These are phyloP conservation scores for Mikania micrantha DNA, from an alignment of 129 eudicot species.

Conservation along the genomic window DNA sequence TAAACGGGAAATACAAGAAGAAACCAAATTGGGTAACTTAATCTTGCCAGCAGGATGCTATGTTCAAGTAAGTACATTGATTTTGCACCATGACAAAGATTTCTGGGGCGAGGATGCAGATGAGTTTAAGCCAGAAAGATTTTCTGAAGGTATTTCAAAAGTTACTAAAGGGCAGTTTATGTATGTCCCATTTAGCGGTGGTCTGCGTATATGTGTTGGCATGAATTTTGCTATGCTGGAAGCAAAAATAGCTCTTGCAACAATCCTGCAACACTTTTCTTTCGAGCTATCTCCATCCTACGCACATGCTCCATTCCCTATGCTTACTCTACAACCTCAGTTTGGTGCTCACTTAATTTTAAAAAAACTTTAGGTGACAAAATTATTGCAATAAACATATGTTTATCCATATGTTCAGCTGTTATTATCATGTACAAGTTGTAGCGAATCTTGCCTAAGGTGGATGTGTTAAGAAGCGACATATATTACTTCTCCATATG, in stretches of 20 bases:
- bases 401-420: too few relatives aligned
- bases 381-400: too few relatives aligned
- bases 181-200: conserved; percentile 30
- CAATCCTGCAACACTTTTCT: too few relatives aligned
- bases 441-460: not conserved
- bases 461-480: too few relatives aligned
- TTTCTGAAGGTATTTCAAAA: conserved; percentile 26
- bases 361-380: too few relatives aligned
- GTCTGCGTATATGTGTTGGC: conserved; percentile 31
- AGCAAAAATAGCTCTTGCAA: conserved; percentile 38
- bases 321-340: too few relatives aligned
- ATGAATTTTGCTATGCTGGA: conserved; percentile 31
- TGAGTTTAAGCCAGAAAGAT: conserved; percentile 29
- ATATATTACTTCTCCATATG: too few relatives aligned
- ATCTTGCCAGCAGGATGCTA: conserved; percentile 17
- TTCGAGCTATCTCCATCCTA: too few relatives aligned
- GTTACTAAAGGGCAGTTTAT: conserved; percentile 18
- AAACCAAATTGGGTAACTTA: conserved; percentile 21
- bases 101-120: conserved; percentile 30
- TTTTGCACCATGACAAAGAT: too few relatives aligned
- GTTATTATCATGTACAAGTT: not conserved
- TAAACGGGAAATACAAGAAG: conserved; percentile 15
- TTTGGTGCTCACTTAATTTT: too few relatives aligned
- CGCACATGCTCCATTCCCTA: too few relatives aligned
- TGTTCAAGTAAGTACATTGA: conserved; percentile 6